Percentiles rank a stretch among this genome's conserved stretches.
Conservation (phyloP, 768 basidiomycete genomes). For the Lactarius pseudohatsudake region DNA sequence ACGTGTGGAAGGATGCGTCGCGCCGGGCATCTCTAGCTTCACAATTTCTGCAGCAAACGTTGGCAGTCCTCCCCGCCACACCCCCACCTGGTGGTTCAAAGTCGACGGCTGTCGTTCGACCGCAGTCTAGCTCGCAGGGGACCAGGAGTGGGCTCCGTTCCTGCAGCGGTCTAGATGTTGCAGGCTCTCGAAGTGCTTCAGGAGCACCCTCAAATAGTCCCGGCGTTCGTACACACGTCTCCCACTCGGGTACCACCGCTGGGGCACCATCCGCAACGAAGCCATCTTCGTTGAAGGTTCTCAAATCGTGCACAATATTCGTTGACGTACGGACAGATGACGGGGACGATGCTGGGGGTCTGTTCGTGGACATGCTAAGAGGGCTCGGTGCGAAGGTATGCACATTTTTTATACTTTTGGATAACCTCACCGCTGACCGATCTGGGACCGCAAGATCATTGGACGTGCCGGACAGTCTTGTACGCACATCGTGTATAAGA, state of each 20-base stretch:
- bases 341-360: slow-evolving; percentile 75
- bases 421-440: background rate
- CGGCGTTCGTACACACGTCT: slow-evolving; percentile 31
- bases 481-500: slow-evolving; percentile 86
- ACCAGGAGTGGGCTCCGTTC: slow-evolving; percentile 28
- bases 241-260: slow-evolving; percentile 32
- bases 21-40: slow-evolving; percentile 58
- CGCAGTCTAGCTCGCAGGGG: slow-evolving; percentile 24
- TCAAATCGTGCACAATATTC: slow-evolving; percentile 76
- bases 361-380: slow-evolving; percentile 83
- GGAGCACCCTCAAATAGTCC: slow-evolving; percentile 36
- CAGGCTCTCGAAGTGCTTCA: slow-evolving; percentile 36
- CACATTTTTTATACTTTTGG: slow-evolving; percentile 12
- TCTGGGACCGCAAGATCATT: slow-evolving; percentile 46
- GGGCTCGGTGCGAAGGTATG: slow-evolving; percentile 78
- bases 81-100: slow-evolving; percentile 33
- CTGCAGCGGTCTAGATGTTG: slow-evolving; percentile 15
- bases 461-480: slow-evolving; percentile 67
- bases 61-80: slow-evolving; percentile 50
- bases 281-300: slow-evolving; percentile 45
- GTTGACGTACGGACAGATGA: slow-evolving; percentile 77
- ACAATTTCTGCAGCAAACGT: slow-evolving; percentile 61
- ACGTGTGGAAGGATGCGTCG: slow-evolving; percentile 43
- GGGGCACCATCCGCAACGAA: slow-evolving; percentile 34
- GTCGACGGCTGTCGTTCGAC: slow-evolving; percentile 28